Base-by-base conservation (phyloP, 495 filamentous ascomycete genomes). In the Penicillium bovifimosum region DNA sequence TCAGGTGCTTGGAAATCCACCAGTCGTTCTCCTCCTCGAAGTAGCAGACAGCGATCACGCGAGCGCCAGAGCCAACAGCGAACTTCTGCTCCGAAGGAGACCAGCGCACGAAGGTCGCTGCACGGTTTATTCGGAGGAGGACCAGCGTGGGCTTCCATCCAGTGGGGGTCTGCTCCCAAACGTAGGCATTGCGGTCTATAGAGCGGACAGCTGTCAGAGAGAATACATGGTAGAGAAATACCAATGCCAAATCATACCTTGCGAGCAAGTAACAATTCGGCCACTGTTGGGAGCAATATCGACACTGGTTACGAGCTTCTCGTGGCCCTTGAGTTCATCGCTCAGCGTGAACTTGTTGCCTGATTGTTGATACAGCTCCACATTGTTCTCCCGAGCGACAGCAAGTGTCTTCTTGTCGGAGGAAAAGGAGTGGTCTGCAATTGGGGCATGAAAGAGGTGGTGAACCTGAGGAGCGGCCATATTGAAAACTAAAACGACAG, bases 1-100 rank as follows among this genome's bases (percentile, higher is more conserved):
- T 96, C 52, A 98, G 69, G 69, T 98, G 93, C 77, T 97, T 98
- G 32, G 91, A 96, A 6, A 97, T 92, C 93, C 93, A 98, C 95
- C 95, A 97, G 74, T 97, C 90, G 66, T 97, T 96, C 71, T 97
- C 95, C 63, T 93, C 86, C 62, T 98, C 93, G 58, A 97, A 98
- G 76, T 96, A 96, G 77, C 93, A 98, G 59, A 96, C 82, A n/a
- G 93, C 88, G 61, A 98, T 96, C 48, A 95, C 85, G 48, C 95
- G 82, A 54, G 95, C 93, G 53, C 93, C 93, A 32, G 91, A 96
- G 50, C 93, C 95, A 18, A 96, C 93, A 36, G 93, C 93, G 66
- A 98, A 97, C 67, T 97, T 98, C 65, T 85, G 85, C 74, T 97
- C 93, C 29, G 88, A 91, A 7, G 93, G 93, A 9, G 91, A 96